Evolutionary conservation across 192 early-diverging fungal species (phyloP), one percentile per base, ranked within the genome.

Genomic region (Mortierella alpina): DNA sequence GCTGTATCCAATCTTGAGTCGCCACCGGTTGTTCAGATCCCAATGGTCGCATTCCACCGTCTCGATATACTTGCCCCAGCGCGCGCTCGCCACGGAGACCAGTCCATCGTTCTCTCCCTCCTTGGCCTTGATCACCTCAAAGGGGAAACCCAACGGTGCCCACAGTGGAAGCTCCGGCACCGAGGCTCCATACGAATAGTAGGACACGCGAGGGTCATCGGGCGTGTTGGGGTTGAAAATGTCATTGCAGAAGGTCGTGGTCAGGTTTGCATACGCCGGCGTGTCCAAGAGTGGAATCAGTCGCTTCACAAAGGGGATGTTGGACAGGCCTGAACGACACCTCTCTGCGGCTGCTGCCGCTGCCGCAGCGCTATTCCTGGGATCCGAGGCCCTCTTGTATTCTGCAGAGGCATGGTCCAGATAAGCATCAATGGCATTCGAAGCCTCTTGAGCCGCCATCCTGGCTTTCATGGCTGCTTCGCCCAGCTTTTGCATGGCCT

Each of bases 81-180:
- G 86, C 4, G 97, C 96, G 73, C 91, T 93, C 12, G 88, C 77
- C 6, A 95, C 66, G 41, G 91, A 92, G 15, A 99, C 97, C 63
- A 99, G 83, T 12, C 97, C 97, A 83, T 99, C 97, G 79, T 99
- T 99, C 0, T 90, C 88, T 2, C 96, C 97, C 72, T 97, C 97
- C 12, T 88, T 87, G 15, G 84, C 82, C 48, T 87, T 83, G 53
- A 99, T 91, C 48, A 97, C 88, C 57, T 93, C 88, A 73, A 94
- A 90, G 8, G 97, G 92, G 31, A 96, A 90, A 18, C 88, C 88
- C 7, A 97, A 85, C 15, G 93, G 94, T 17, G 92, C 90, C 63
- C 91, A 87, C 44, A 88, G 84, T 8, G 88, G 88, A 50, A 94
- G 83, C 15, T 89, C 88, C 18, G 88, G 88, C 8, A 91, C 90